Conservation (phyloP, 176 grass and related monocot genomes). For the Leersia perrieri region DNA sequence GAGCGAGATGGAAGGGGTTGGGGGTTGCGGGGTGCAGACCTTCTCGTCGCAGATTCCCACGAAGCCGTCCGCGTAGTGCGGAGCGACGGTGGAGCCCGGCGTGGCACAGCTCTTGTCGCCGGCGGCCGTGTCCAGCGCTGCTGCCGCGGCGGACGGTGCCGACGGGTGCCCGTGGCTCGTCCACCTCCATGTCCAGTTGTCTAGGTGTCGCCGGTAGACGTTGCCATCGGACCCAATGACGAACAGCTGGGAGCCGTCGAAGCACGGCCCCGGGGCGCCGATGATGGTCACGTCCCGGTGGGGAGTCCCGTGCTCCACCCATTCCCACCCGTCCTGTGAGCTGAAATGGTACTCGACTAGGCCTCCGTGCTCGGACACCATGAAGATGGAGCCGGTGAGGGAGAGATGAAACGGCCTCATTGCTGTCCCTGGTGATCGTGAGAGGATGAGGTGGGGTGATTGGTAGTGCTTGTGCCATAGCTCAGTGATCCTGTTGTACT, state of each 20-base stretch:
- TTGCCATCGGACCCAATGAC: conserved; percentile 78
- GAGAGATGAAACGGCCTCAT: conserved; percentile 58
- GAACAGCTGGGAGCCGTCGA: conserved; percentile 68
- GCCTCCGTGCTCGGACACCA: conserved; percentile 76
- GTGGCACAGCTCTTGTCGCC: conserved; percentile 39
- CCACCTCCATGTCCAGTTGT: conserved; percentile 69
- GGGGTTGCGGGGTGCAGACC: conserved; percentile 20
- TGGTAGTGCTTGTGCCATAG: conserved; percentile 91
- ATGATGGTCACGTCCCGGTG: conserved; percentile 57
- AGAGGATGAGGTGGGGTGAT: conserved; percentile 87
- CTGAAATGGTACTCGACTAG: conserved; percentile 90
- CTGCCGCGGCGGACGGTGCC: conserved; percentile 10
- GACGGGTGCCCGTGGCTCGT: conserved; percentile 62
- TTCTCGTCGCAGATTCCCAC: conserved; percentile 69
- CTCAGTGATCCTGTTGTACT: conserved; percentile 95
- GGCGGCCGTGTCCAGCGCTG: not conserved
- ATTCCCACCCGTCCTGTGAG: conserved; percentile 75
- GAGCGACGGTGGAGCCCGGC: not conserved
- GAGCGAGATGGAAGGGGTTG: not conserved
- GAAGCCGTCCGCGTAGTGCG: conserved; percentile 36
- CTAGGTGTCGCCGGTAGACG: conserved; percentile 66
- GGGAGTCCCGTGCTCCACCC: conserved; percentile 95
- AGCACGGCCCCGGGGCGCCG: conserved; percentile 77
- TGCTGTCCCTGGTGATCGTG: conserved; percentile 68
- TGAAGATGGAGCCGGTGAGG: conserved; percentile 78